Base-by-base conservation (phyloP, 495 filamentous ascomycete species). In the Barbatosphaeria neglecta region DNA sequence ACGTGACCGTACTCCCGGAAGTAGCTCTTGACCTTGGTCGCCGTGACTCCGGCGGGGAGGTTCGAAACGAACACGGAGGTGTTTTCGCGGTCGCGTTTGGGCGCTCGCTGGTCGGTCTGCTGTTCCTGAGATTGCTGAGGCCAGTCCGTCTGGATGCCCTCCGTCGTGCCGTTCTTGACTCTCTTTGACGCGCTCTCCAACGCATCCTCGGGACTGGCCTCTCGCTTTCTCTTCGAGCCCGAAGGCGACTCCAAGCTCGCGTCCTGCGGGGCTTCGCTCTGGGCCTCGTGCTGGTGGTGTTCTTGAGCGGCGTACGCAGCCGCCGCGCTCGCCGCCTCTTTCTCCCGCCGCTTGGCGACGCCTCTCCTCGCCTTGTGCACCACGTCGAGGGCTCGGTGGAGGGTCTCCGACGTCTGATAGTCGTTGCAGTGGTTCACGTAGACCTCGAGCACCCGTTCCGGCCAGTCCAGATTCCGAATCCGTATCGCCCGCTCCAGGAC, bases 1-100 rank as follows among this genome's bases (percentile, higher is more conserved):
- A 94, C 83, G 17, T 80, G 78, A 11, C 90, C 90, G 52, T 86
- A 87, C 57, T 90, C 86, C 57, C 83, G 77, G 65, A 98, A 97
- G 59, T 90, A 98, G 63, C 92, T 81, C 33, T 84, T 81, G 11
- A 96, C 64, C 50, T 78, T 80, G 23, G 75, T 78, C 57, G 87
- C 78, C 2, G 81, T 83, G 4, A 78, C 78, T 23, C 79, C 72
- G 1, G 51, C 48, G 6, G 92, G 88, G 22, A 98, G 59, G 51
- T 87, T 82, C 31, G 76, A 79, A 22, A 93, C 81, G 39, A 92
- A 77, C 22, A 95, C 76, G 0, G 86, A 87, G 3, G 86, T 83
- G 59, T 95, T 82, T 54, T 98, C 92, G 33, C 92, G 80, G 60
- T 97, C 89, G 24, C 92, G 81, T 54, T 83, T 86, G 19, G 74